Conservation (phyloP, 2,329 filamentous ascomycete species). For the Cladosporium phlei region DNA sequence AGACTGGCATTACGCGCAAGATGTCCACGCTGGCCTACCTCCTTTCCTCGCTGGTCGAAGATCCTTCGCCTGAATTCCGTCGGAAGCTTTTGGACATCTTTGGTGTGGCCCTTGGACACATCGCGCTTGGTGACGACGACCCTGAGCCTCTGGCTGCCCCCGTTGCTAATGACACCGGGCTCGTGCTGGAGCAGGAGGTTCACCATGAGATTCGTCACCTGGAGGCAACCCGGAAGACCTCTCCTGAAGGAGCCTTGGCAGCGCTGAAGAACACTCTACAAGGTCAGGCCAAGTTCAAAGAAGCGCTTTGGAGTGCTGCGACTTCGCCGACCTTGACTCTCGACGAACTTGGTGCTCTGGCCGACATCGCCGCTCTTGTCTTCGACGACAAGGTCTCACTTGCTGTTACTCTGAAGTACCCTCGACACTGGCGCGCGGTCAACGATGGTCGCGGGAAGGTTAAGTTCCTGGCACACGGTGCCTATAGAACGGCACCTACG, state of each 20-base stretch:
- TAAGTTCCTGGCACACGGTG: constrained; percentile 27
- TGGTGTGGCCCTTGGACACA: constrained; percentile 51
- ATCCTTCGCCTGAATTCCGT: constrained; percentile 56
- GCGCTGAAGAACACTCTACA: constrained; percentile 53
- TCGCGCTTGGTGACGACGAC: constrained; percentile 53
- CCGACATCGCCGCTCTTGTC: constrained; percentile 54
- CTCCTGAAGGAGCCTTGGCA: constrained; percentile 53
- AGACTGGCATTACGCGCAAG: constrained; percentile 50
- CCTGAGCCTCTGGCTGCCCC: constrained; percentile 28
- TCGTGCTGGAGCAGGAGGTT: constrained; percentile 57
- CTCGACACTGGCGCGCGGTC: constrained; percentile 53
- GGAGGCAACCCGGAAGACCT: constrained; percentile 50
- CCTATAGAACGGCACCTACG: constrained; percentile 24
- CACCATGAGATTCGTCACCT: constrained; percentile 48
- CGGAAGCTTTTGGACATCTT: constrained; percentile 49
- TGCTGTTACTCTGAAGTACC: constrained; percentile 49
- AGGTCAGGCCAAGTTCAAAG: constrained; percentile 45
- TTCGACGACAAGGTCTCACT: constrained; percentile 50
- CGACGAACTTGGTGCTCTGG: constrained; percentile 52
- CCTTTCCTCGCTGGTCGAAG: constrained; percentile 52
- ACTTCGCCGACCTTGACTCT: constrained; percentile 46
- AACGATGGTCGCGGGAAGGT: constrained; percentile 48
- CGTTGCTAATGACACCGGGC: constrained; percentile 35
- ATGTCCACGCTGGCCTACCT: constrained; percentile 53
- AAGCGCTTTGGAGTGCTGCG: constrained; percentile 54